Conservation (phyloP, 2,329 filamentous ascomycete species). For the Nothopassalora personata region DNA sequence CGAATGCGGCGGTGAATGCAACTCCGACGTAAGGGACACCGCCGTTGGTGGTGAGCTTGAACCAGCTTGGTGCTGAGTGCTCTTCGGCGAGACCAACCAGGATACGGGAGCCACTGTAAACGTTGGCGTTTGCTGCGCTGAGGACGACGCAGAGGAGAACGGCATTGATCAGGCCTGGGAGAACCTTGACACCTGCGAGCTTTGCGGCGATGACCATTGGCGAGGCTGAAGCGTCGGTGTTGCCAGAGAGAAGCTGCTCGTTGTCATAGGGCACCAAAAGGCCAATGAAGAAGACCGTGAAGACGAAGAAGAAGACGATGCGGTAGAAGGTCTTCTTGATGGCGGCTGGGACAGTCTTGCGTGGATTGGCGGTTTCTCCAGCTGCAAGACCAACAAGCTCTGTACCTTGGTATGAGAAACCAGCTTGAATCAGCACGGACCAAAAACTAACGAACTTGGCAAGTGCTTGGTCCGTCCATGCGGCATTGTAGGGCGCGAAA, state of each 20-base stretch:
- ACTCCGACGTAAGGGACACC: slow-evolving; percentile 75
- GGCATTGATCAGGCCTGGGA: slow-evolving; percentile 65
- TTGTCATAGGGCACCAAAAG: slow-evolving; percentile 34
- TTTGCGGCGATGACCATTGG: slow-evolving; percentile 64
- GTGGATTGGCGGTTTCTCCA: slow-evolving; percentile 48
- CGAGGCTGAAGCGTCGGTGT: slow-evolving; percentile 46
- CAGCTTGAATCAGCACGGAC: slow-evolving; percentile 52
- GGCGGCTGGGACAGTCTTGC: slow-evolving; percentile 39
- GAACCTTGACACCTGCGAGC: slow-evolving; percentile 54
- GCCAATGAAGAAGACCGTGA: slow-evolving; percentile 34
- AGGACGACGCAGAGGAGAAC: slow-evolving; percentile 64
- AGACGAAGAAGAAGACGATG: slow-evolving; percentile 35
- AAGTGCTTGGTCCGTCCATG: slow-evolving; percentile 14
- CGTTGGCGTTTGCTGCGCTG: slow-evolving; percentile 63
- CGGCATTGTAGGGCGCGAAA: slow-evolving; percentile 35
- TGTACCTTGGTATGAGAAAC: slow-evolving; percentile 54
- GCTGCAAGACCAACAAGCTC: slow-evolving; percentile 51
- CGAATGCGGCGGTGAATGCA: slow-evolving; percentile 58
- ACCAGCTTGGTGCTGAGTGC: slow-evolving; percentile 47
- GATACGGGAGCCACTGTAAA: slow-evolving; percentile 64
- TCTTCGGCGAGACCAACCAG: slow-evolving; percentile 64
- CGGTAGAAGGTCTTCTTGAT: slow-evolving; percentile 36
- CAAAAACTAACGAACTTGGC: slow-evolving; percentile 47
- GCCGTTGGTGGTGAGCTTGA: slow-evolving; percentile 53
- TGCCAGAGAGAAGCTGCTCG: slow-evolving; percentile 33